These are phyloP conservation scores for Stagonosporopsis cucurbitacearum DNA, from an alignment of 2,329 filamentous ascomycete genomes.

Conservation along the genomic window DNA sequence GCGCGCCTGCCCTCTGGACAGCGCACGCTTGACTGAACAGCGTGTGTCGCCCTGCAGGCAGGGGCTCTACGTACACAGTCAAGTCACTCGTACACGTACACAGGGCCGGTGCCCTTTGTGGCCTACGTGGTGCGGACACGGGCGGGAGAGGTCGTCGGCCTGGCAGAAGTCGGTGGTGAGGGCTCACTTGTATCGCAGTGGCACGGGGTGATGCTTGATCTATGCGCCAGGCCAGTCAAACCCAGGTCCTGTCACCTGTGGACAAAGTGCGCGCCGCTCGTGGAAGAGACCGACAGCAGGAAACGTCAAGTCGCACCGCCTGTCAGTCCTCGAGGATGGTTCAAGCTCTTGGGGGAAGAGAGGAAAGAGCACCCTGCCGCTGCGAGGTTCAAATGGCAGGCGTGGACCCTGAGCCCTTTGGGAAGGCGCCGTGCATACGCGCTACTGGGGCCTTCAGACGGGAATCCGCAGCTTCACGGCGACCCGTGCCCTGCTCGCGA, in stretches of 20 bases:
- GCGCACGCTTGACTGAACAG: conserved; percentile 13
- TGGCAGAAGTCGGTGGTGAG: conserved; percentile 23
- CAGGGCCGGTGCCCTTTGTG: conserved; percentile 34
- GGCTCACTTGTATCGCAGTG: conserved; percentile 15
- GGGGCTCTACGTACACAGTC: conserved; percentile 32
- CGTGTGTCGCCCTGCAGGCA: conserved; percentile 19
- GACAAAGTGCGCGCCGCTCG: conserved; percentile 12
- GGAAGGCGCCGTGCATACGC: conserved; percentile 19
- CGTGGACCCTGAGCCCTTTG: conserved; percentile 21
- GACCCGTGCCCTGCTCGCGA: conserved; percentile 7
- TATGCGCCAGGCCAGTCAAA: conserved; percentile 19
- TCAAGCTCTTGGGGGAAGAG: conserved; percentile 7
- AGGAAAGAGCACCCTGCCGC: conserved; percentile 11
- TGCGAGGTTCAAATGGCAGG: conserved; percentile 16
- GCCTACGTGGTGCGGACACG: conserved; percentile 22
- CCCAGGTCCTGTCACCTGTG: too few relatives aligned
- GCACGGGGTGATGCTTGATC: conserved; percentile 21
- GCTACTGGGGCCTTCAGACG: conserved; percentile 15
- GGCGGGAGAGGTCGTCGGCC: conserved; percentile 15
- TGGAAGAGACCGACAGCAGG: conserved; percentile 17
- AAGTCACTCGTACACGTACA: conserved; percentile 31
- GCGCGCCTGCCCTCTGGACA: conserved; percentile 17
- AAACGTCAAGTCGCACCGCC: conserved; percentile 11
- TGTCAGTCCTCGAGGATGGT: conserved; percentile 14
- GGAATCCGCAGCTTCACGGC: conserved; percentile 16